Evolutionary conservation across 805 yeast species (phyloP), one percentile per base, ranked within the genome.

Genomic region (Metschnikowia arizonensis): DNA sequence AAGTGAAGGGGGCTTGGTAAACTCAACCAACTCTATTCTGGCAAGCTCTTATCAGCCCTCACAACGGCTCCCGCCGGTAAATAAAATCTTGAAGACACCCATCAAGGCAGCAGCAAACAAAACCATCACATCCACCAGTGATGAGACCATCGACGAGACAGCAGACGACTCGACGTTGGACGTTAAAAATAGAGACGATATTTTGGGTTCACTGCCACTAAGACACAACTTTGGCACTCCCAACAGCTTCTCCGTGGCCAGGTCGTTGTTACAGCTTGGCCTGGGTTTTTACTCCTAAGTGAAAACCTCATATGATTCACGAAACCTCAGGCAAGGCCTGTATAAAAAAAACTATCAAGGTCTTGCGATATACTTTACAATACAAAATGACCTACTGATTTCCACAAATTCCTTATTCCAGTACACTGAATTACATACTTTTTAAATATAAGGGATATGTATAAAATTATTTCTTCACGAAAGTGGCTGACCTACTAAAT

Each of bases 191-290:
- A 47, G 47, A 29, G 54, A 53, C 44, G 57, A 62, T 44, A 49
- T 65, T 6, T 60, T 66, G 42, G 55, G 63, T 25, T 63, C 69
- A 10, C 67, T 73, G 35, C 74, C 75, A 4, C 52, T 66, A 31
- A 48, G 64, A 49, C 28, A 46, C 37, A 48, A 38, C 37, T 67
- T 69, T 44, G 73, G 72, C n/a, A 71, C 76, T 17, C 76, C 76
- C 41, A 71, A 68, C 56, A 66, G 73, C 42, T 71, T 71, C 48
- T 63, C 68, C 40, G 74, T 71, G 44, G 76, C 76, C 31, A 70
- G 69, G 55, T 68, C 74, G 18, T 68, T 71, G 53, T 64, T 71
- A 47, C 74, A 68, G 56, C 65, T 71, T 53, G 75, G 76, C 26
- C 56, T 52, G 57, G 62, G 63, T 35, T 54, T 54, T 45, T 56